A percentile compares a stretch with the other conserved stretches of the same genome.
phyloP scores from a whole-genome alignment of 2,329 filamentous ascomycete species.

The Exserohilum turcica region DNA sequence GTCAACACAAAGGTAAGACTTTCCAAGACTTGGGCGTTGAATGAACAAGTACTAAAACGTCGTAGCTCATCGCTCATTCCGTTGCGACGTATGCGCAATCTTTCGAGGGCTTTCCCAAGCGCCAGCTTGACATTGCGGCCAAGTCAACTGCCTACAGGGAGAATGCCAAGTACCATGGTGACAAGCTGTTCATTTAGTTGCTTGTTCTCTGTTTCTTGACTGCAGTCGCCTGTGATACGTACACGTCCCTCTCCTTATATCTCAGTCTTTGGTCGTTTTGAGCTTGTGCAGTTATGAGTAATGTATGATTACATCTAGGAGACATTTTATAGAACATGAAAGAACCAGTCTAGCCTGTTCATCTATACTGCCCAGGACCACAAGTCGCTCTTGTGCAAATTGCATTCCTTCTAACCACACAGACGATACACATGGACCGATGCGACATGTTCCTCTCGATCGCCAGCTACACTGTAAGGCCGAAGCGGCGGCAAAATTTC shows the following conservation, averaged over 20 bases:
- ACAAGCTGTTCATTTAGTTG: slow-evolving; percentile 38
- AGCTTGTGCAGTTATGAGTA: background rate
- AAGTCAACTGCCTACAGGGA: slow-evolving; percentile 27
- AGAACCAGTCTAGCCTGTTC: too few species aligned
- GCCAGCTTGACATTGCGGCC: slow-evolving; percentile 21
- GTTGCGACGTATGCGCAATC: slow-evolving; percentile 45
- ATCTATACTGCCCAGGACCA: background rate
- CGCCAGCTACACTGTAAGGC: background rate
- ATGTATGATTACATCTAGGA: too few species aligned
- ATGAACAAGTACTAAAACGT: slow-evolving; percentile 5
- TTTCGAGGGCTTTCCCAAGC: slow-evolving; percentile 44
- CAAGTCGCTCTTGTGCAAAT: background rate
- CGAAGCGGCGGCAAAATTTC: background rate
- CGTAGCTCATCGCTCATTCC: slow-evolving; percentile 45
- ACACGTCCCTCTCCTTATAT: background rate
- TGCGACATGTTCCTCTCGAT: background rate
- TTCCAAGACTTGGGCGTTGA: background rate
- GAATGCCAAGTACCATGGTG: slow-evolving; percentile 41
- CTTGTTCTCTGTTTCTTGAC: background rate
- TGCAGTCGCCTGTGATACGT: background rate
- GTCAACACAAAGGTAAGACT: slow-evolving; percentile 45
- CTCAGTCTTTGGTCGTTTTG: background rate
- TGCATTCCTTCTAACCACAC: background rate
- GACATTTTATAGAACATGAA: background rate
- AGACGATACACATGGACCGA: background rate